Evolutionary conservation across 2,329 filamentous ascomycete genomes (phyloP).

Genomic region (Colletotrichum sp.): DNA sequence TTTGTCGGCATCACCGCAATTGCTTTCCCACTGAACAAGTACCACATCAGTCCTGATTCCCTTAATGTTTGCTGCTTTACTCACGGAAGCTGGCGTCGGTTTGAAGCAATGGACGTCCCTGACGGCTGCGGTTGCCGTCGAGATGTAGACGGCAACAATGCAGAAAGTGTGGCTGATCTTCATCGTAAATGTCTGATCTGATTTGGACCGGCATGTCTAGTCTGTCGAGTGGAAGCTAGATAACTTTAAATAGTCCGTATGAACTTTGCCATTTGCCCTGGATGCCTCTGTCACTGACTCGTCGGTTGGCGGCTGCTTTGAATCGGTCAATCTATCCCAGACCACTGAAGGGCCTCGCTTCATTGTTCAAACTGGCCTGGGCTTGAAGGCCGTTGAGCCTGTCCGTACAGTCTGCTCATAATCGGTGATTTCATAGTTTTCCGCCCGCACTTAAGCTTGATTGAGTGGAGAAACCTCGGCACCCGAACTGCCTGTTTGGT

Average conservation of each 20-base stretch:
- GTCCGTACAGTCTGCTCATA: not conserved
- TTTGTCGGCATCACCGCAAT: not conserved
- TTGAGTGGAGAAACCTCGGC: not conserved
- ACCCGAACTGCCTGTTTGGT: not conserved
- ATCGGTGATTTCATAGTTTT: too few relatives aligned
- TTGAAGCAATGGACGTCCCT: not conserved
- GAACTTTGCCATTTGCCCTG: not conserved
- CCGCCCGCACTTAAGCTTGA: not conserved
- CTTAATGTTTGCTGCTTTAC: not conserved
- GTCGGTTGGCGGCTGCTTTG: not conserved
- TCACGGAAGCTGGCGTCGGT: not conserved
- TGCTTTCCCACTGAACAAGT: not conserved
- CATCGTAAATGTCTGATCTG: not conserved
- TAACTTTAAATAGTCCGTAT: not conserved
- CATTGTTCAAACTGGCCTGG: not conserved
- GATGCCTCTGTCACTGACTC: not conserved
- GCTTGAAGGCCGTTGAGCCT: not conserved
- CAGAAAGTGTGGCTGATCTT: not conserved
- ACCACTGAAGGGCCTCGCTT: not conserved
- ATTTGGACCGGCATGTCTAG: not conserved
- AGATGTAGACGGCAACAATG: not conserved
- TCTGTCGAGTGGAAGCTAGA: not conserved
- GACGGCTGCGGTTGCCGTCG: not conserved
- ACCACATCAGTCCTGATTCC: not conserved
- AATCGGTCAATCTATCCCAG: not conserved